phyloP scores from a whole-genome alignment of 2,329 filamentous ascomycete genomes.

The Thelonectria blattea region DNA sequence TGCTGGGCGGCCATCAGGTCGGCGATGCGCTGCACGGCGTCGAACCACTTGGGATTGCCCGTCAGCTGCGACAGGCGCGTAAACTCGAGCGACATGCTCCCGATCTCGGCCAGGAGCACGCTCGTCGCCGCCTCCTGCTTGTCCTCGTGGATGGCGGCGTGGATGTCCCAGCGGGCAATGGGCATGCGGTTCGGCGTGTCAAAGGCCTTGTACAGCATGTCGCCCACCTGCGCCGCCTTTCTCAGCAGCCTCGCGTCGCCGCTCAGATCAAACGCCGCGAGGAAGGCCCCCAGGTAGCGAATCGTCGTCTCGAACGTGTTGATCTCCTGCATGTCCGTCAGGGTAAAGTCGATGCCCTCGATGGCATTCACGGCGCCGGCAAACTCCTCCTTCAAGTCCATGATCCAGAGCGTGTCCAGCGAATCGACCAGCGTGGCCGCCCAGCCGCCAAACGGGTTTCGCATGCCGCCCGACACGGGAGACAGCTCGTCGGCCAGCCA shows the following conservation, averaged over 20 bases:
- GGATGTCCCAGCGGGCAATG: conserved; percentile 54
- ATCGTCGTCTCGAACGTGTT: conserved; percentile 77
- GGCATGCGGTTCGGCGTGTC: conserved; percentile 74
- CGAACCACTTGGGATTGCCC: conserved; percentile 74
- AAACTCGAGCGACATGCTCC: conserved; percentile 75
- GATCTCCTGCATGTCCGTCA: conserved; percentile 53
- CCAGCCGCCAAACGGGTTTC: conserved; percentile 70
- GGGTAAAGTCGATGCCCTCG: conserved; percentile 65
- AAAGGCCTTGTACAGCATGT: conserved; percentile 69
- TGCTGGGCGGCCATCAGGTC: conserved; percentile 70
- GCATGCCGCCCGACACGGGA: conserved; percentile 58
- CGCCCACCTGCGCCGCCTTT: conserved; percentile 68
- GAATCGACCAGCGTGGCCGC: conserved; percentile 71
- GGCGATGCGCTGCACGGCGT: conserved; percentile 72
- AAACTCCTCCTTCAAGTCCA: conserved; percentile 71
- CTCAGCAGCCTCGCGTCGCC: conserved; percentile 59
- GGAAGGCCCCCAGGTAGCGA: conserved; percentile 71
- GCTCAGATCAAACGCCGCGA: conserved; percentile 74
- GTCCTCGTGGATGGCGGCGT: conserved; percentile 41
- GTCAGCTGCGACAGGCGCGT: conserved; percentile 76
- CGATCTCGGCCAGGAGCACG: conserved; percentile 56
- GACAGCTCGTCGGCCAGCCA: conserved; percentile 70
- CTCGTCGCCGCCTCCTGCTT: conserved; percentile 41
- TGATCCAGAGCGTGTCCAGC: conserved; percentile 75
- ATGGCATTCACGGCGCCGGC: conserved; percentile 65